phyloP scores from a whole-genome alignment of 2,329 filamentous ascomycete genomes.

The Fusarium newnesense region DNA sequence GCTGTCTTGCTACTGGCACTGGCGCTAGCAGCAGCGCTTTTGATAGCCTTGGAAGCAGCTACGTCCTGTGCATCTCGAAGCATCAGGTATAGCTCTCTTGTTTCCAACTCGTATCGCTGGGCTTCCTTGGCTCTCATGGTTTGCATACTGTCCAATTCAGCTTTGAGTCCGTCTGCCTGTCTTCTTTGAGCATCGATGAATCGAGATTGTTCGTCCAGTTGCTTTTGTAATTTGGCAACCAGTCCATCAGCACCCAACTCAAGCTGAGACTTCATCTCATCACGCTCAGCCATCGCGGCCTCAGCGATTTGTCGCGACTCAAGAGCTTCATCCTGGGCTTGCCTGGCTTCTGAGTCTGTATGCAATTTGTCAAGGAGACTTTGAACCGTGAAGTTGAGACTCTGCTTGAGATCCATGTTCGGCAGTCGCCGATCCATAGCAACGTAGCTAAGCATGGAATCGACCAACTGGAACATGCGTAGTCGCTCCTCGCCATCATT shows the following conservation, averaged over 20 bases:
- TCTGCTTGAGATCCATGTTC: conserved; percentile 98
- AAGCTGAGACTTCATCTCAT: conserved; percentile 90
- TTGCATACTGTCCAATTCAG: conserved; percentile 88
- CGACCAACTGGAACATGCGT: conserved; percentile 96
- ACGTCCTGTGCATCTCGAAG: conserved; percentile 96
- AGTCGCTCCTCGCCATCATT: conserved; percentile 92
- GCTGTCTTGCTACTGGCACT: conserved; percentile 61
- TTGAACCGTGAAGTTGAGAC: conserved; percentile 96
- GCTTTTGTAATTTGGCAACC: conserved; percentile 90
- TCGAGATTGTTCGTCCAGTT: conserved; percentile 90
- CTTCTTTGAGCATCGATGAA: conserved; percentile 90
- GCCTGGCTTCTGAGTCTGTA: conserved; percentile 93
- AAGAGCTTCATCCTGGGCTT: conserved; percentile 89
- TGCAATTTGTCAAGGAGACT: conserved; percentile 94
- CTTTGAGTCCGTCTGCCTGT: conserved; percentile 88
- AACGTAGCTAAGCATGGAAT: conserved; percentile 99
- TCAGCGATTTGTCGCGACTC: conserved; percentile 94
- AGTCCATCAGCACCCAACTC: conserved; percentile 93
- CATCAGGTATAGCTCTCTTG: conserved; percentile 97
- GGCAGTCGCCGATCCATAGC: conserved; percentile 96
- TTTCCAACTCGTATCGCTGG: conserved; percentile 95
- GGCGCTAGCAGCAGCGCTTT: conserved; percentile 55
- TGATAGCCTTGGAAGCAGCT: conserved; percentile 82
- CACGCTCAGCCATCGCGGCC: conserved; percentile 93
- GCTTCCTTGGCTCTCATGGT: conserved; percentile 88